Evolutionary conservation across 2,329 filamentous ascomycete genomes (phyloP).

Genomic region (Ramichloridium luteum): DNA sequence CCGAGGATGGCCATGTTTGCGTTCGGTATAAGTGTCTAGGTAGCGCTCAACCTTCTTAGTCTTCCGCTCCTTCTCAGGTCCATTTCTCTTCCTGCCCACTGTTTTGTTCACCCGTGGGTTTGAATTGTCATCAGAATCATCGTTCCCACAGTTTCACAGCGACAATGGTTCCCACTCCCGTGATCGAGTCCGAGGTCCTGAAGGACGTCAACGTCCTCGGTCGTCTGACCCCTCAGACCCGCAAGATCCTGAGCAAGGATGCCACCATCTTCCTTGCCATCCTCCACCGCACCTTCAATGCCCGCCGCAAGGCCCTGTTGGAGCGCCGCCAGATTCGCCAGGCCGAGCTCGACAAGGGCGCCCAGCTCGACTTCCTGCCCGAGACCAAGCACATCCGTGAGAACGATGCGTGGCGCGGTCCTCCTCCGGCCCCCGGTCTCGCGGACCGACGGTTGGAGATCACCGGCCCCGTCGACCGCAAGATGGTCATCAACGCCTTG

Average conservation of each 20-base stretch:
- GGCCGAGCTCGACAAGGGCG: slow-evolving; percentile 81
- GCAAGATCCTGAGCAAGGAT: slow-evolving; percentile 83
- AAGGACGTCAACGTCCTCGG: slow-evolving; percentile 82
- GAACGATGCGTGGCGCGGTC: slow-evolving; percentile 85
- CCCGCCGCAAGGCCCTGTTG: slow-evolving; percentile 73
- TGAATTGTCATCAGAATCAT: no score
- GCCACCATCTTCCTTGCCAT: slow-evolving; percentile 86
- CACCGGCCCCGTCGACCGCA: slow-evolving; percentile 90
- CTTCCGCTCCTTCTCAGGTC: no score
- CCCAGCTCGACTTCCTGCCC: slow-evolving; percentile 83
- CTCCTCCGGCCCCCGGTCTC: slow-evolving; percentile 79
- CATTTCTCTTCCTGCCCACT: no score
- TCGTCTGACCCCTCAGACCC: slow-evolving; percentile 61
- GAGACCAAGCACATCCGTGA: slow-evolving; percentile 94
- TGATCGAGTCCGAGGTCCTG: slow-evolving; percentile 54
- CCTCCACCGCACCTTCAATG: slow-evolving; percentile 89
- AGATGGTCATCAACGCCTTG: slow-evolving; percentile 97
- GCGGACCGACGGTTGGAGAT: slow-evolving; percentile 94
- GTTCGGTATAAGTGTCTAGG: no score
- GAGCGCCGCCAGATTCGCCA: slow-evolving; percentile 78
- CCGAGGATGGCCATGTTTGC: no score
- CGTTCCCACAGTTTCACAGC: no score
- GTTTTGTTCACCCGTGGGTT: no score
- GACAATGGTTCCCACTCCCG: slow-evolving; percentile 13
- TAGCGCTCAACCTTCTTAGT: no score